These are phyloP conservation scores for Lodderomyces oxycetoniae DNA, from an alignment of 1,139 yeast species.

Conservation along the genomic window DNA sequence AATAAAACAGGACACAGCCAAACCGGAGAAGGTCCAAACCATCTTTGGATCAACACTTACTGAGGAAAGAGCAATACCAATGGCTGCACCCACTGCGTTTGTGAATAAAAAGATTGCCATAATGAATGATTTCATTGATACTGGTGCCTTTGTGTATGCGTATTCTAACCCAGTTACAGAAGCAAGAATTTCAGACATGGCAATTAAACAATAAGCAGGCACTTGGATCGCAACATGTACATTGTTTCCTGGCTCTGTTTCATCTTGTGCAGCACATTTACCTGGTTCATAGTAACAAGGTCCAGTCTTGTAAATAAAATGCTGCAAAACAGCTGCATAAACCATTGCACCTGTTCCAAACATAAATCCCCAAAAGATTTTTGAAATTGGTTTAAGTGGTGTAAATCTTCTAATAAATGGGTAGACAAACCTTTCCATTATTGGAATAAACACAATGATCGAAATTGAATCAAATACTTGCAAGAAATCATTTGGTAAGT, in stretches of 20 bases:
- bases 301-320: conserved; percentile 63
- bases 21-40: conserved; percentile 62
- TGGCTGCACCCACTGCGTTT: conserved; percentile 63
- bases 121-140: conserved; percentile 59
- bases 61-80: conserved; percentile 69
- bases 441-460: conserved; percentile 58
- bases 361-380: conserved; percentile 72
- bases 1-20: conserved; percentile 54
- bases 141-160: conserved; percentile 69
- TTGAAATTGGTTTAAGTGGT: conserved; percentile 63
- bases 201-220: conserved; percentile 61
- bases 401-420: conserved; percentile 55
- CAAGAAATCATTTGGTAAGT: conserved; percentile 63
- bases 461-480: conserved; percentile 61
- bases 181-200: conserved; percentile 60
- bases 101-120: conserved; percentile 60
- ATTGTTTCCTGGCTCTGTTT: no score
- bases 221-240: conserved; percentile 61
- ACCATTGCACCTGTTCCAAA: conserved; percentile 68
- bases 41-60: conserved; percentile 64
- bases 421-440: conserved; percentile 49
- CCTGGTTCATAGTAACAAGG: conserved; percentile 70
- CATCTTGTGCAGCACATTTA: conserved; percentile 47
- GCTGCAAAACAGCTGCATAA: conserved; percentile 79
- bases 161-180: conserved; percentile 65